Evolutionary conservation across 495 filamentous ascomycete species (phyloP).

Genomic region (Hapsidospora chrysogenum): DNA sequence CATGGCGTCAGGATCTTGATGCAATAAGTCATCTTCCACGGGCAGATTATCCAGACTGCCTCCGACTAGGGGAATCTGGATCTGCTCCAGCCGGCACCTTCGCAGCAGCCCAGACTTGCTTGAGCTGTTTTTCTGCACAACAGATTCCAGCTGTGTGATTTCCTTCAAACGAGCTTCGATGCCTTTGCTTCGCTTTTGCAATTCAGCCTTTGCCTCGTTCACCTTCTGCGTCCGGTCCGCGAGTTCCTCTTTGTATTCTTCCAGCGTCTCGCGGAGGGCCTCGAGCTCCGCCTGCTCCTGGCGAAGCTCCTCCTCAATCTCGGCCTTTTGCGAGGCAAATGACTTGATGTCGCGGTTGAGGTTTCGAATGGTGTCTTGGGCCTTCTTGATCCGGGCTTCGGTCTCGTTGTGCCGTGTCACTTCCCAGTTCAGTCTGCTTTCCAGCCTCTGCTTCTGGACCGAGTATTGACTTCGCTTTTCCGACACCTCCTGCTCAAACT

Average conservation of each 20-base stretch:
- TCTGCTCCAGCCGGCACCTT: slow-evolving; percentile 84
- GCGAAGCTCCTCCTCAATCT: slow-evolving; percentile 56
- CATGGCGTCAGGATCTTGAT: slow-evolving; percentile 67
- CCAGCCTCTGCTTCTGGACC: slow-evolving; percentile 63
- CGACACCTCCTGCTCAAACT: slow-evolving; percentile 70
- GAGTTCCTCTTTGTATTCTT: slow-evolving; percentile 46
- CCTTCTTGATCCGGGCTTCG: slow-evolving; percentile 45
- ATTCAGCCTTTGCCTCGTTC: slow-evolving; percentile 61
- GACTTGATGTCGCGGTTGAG: slow-evolving; percentile 48
- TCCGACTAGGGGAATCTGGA: slow-evolving; percentile 63
- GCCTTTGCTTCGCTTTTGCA: slow-evolving; percentile 67
- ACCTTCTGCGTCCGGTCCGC: slow-evolving; percentile 58
- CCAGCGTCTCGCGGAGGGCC: slow-evolving; percentile 52
- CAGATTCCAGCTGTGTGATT: slow-evolving; percentile 60
- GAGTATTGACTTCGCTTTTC: slow-evolving; percentile 77
- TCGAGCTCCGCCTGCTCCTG: slow-evolving; percentile 61
- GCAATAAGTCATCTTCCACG: slow-evolving; percentile 58
- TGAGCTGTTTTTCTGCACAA: slow-evolving; percentile 67
- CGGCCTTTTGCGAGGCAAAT: slow-evolving; percentile 55
- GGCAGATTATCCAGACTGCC: slow-evolving; percentile 80
- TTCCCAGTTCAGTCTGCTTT: slow-evolving; percentile 68
- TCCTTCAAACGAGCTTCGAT: slow-evolving; percentile 66
- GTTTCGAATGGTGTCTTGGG: slow-evolving; percentile 48
- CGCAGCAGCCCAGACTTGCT: slow-evolving; percentile 70
- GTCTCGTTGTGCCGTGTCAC: slow-evolving; percentile 49